Conservation (phyloP, 345 rosid genomes). For the thale cress (Arabidopsis thaliana) region DNA sequence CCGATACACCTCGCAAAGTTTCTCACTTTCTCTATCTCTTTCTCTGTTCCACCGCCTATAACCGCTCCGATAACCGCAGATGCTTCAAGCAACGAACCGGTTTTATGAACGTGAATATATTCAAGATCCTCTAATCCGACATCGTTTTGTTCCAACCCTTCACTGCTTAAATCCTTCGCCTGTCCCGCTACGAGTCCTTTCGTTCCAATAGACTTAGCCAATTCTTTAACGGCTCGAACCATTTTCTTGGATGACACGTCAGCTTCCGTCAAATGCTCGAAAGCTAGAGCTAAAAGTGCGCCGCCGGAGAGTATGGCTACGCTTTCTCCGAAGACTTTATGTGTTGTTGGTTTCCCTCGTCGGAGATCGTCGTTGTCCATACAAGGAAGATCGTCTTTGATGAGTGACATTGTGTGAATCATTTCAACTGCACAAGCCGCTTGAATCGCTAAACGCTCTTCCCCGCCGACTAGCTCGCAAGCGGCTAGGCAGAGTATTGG, state of each 20-base stretch:
- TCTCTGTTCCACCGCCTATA: conserved; percentile 71
- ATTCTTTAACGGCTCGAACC: conserved; percentile 63
- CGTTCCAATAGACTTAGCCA: conserved; percentile 65
- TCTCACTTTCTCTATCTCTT: conserved; percentile 74
- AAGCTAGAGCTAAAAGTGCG: conserved; percentile 66
- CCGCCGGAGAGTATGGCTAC: conserved; percentile 86
- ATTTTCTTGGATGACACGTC: conserved; percentile 53
- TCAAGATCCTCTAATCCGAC: conserved; percentile 65
- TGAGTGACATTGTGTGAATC: conserved; percentile 91
- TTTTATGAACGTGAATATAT: conserved; percentile 81
- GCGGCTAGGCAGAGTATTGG: conserved; percentile 84
- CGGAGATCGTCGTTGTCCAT: conserved; percentile 95
- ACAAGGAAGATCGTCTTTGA: conserved; percentile 90
- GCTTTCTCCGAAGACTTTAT: conserved; percentile 80
- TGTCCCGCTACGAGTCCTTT: conserved; percentile 90
- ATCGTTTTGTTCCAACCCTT: conserved; percentile 47
- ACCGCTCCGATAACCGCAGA: conserved; percentile 82
- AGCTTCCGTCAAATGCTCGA: conserved; percentile 68
- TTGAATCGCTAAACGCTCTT: conserved; percentile 61
- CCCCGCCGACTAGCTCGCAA: conserved; percentile 76
- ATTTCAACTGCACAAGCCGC: conserved; percentile 89
- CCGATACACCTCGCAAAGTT: conserved; percentile 72
- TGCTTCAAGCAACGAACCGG: conserved; percentile 73
- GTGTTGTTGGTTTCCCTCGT: conserved; percentile 87
- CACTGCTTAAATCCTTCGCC: conserved; percentile 70